Conservation (phyloP, 768 basidiomycete genomes). For the Pholiota microspora region DNA sequence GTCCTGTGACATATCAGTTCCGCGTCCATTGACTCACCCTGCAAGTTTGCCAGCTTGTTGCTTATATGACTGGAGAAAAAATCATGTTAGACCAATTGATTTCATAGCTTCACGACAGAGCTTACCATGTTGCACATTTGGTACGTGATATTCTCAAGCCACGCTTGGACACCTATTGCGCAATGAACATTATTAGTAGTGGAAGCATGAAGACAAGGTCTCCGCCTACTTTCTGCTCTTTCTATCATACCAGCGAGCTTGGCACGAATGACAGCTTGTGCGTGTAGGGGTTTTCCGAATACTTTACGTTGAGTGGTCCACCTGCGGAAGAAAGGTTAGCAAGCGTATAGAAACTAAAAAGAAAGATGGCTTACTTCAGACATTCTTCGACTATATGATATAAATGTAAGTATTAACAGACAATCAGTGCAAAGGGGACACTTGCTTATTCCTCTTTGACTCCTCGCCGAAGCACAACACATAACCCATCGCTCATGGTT, state of each 20-base stretch:
- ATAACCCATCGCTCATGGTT: slow-evolving; percentile 96
- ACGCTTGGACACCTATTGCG: slow-evolving; percentile 58
- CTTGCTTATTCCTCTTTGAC: slow-evolving; percentile 33
- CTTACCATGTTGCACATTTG: slow-evolving; percentile 84
- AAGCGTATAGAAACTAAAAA: neutral
- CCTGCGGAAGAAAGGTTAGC: slow-evolving; percentile 28
- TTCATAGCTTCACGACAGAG: neutral
- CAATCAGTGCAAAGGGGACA: neutral
- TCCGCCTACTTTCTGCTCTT: slow-evolving; percentile 48
- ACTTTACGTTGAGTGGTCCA: slow-evolving; percentile 90
- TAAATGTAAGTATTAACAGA: too few relatives aligned
- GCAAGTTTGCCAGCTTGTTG: slow-evolving; percentile 75
- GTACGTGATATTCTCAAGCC: slow-evolving; percentile 86
- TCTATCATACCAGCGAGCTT: slow-evolving; percentile 92
- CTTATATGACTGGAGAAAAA: slow-evolving; percentile 51
- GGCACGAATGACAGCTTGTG: slow-evolving; percentile 83
- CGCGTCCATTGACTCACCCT: slow-evolving; percentile 59
- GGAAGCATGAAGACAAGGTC: neutral
- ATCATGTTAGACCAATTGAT: neutral
- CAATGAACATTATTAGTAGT: slow-evolving; percentile 13
- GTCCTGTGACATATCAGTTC: neutral
- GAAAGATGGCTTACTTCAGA: slow-evolving; percentile 51
- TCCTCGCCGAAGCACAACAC: slow-evolving; percentile 69
- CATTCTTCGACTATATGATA: slow-evolving; percentile 89
- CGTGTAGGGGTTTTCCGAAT: slow-evolving; percentile 83